Evolutionary conservation across 371 early-diverging fungal species (phyloP), one percentile per base, ranked within the genome.

Genomic region (Choanephora cucurbitarum): DNA sequence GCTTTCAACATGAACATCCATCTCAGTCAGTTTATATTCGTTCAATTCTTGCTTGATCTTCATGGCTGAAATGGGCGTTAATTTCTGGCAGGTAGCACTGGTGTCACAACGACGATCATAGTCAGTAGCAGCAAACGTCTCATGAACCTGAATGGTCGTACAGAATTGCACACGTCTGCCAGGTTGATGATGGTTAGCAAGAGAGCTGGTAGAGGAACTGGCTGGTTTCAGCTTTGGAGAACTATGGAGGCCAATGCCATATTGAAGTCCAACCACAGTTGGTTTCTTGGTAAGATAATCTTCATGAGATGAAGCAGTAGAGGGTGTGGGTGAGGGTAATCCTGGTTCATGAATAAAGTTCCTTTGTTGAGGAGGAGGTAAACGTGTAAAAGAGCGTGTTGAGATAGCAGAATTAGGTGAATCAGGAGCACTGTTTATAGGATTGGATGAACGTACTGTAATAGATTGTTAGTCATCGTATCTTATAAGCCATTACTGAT

Each of bases 11-110:
- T 91, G 90, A 17, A 91, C 86, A 31, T 73, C 74, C 90, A 91
- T 89, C 55, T 89, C 90, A 41, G 79, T 73, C 33, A 84, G 57
- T 73, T 91, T 91, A 69, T 79, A 91, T 60, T 88, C 83, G 64
- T 91, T 91, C 57, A 91, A 64, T 58, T 91, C 91, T 59, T 83
- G 75, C 57, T 90, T 89, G 70, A 91, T 89, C 62, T 79, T 77
- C 69, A 84, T 79, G n/a, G 89, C 88, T 44, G 87, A 70, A 17
- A 78, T 58, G 2, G 87, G 81, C 2, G 91, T 88, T 5, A 91
- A 66, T 41, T 83, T 77, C 40, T 76, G 75, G 44, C 85, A 83
- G 7, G 86, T 86, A 39, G 83, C 70, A 24, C 81, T 72, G 1
- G 75, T 59, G 62, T 86, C 83, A 52, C 89, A 86, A 18, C 83